Percentiles rank a stretch among this genome's conserved stretches.
These are phyloP conservation scores for Alternaria arbusti DNA, from an alignment of 2,329 filamentous ascomycete genomes.

Conservation along the genomic window DNA sequence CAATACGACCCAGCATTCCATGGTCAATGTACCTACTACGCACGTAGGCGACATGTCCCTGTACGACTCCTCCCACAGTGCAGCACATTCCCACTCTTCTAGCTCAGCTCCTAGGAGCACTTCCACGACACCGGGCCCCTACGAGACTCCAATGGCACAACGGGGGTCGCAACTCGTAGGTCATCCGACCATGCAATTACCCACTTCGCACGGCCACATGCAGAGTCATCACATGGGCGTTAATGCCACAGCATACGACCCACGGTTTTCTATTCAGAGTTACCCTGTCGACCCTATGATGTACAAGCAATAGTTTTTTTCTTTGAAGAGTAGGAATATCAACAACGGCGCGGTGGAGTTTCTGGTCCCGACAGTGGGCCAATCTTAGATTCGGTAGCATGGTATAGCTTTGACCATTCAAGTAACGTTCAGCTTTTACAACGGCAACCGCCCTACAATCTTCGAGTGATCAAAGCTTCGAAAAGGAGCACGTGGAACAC, in stretches of 20 bases:
- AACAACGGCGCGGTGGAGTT: conserved; percentile 1
- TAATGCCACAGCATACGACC: conserved; percentile 40
- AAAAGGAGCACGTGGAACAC: conserved; percentile 4
- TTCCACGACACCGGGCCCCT: conserved; percentile 44
- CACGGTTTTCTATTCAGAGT: conserved; percentile 39
- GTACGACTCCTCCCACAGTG: conserved; percentile 42
- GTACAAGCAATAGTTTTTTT: conserved; percentile 34
- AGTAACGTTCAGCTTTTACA: conserved; percentile 5
- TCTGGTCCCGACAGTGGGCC: background rate
- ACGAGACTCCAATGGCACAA: conserved; percentile 37
- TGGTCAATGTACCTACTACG: conserved; percentile 37
- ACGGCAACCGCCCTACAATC: conserved; percentile 3
- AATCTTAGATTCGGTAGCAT: conserved; percentile 13
- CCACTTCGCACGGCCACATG: conserved; percentile 37
- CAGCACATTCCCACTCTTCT: conserved; percentile 43
- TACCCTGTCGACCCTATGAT: conserved; percentile 47
- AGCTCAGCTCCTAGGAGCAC: conserved; percentile 40
- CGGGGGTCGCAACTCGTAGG: conserved; percentile 32
- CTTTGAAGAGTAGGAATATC: conserved; percentile 1
- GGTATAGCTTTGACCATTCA: conserved; percentile 17
- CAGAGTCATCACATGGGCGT: conserved; percentile 41
- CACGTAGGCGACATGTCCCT: conserved; percentile 45
- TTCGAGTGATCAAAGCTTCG: conserved; percentile 9
- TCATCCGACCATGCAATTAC: conserved; percentile 30
- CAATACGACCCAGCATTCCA: conserved; percentile 39